Percentiles rank a stretch among this genome's conserved stretches.
These are phyloP conservation scores for Plasmodium knowlesi DNA, from an alignment of 169 alveolate genomes.

Conservation along the genomic window DNA sequence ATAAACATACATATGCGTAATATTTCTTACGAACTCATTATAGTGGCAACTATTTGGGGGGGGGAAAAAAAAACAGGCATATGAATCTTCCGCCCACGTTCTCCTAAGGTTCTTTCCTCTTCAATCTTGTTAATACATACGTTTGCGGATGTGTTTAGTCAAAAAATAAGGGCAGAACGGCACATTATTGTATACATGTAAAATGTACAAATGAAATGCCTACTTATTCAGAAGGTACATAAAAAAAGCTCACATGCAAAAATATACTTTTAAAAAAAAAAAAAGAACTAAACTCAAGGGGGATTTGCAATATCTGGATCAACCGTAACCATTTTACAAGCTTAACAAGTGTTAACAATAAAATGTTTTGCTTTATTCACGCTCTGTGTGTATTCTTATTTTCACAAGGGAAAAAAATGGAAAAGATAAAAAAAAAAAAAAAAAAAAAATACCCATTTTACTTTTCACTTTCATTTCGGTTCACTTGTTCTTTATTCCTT, in stretches of 20 bases:
- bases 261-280: background rate
- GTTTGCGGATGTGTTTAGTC: background rate
- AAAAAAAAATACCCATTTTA: background rate
- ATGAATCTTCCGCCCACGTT: background rate
- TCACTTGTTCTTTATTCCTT: background rate
- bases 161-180: background rate
- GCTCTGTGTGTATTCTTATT: background rate
- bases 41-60: background rate
- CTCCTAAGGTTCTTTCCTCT: background rate
- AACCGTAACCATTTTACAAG: background rate
- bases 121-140: conserved; percentile 1
- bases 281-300: background rate
- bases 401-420: background rate
- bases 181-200: background rate
- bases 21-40: conserved; percentile 12
- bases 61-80: background rate
- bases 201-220: background rate
- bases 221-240: background rate
- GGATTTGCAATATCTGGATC: background rate
- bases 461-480: background rate
- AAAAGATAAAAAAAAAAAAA: background rate
- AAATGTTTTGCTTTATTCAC: background rate
- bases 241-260: background rate
- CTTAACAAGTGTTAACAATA: background rate
- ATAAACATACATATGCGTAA: background rate